Evolutionary conservation across 768 basidiomycete species (phyloP).

Genomic region (Piloderma croceum): DNA sequence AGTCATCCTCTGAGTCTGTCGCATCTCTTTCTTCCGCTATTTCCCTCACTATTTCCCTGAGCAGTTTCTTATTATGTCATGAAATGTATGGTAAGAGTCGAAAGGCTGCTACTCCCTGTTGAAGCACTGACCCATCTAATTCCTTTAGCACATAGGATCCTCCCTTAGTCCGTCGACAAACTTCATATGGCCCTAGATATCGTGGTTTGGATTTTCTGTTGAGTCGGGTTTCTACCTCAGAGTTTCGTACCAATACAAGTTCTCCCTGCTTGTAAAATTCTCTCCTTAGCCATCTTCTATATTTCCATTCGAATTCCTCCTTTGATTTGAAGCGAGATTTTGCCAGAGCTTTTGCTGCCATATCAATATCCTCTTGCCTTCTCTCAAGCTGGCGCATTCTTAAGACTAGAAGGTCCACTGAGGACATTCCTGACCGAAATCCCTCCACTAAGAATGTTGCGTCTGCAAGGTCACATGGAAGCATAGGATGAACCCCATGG

Average conservation of each 20-base stretch:
- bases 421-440: constrained; percentile 9
- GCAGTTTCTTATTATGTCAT: constrained; percentile 15
- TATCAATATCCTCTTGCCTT: constrained; percentile 15
- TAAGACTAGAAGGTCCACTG: constrained; percentile 17
- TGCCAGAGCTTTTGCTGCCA: constrained; percentile 12
- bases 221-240: constrained; percentile 22
- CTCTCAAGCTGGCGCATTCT: constrained; percentile 22
- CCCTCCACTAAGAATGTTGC: constrained; percentile 25
- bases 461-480: constrained; percentile 29
- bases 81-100: constrained; percentile 14
- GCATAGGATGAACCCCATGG: constrained; percentile 22
- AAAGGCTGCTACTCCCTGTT: constrained; percentile 18
- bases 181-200: constrained; percentile 32
- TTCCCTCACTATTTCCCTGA: too few species aligned
- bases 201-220: constrained; percentile 25
- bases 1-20: too few species aligned
- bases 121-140: constrained; percentile 23
- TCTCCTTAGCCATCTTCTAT: constrained; percentile 11
- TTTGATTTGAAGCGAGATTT: constrained; percentile 15
- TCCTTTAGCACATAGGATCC: constrained; percentile 27
- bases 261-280: constrained; percentile 25
- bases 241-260: constrained; percentile 32
- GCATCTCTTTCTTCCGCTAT: too few species aligned
- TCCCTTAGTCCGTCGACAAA: constrained; percentile 21
- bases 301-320: constrained; percentile 21